phyloP scores from a whole-genome alignment of 441 rosid species.

The Croton setiger region DNA sequence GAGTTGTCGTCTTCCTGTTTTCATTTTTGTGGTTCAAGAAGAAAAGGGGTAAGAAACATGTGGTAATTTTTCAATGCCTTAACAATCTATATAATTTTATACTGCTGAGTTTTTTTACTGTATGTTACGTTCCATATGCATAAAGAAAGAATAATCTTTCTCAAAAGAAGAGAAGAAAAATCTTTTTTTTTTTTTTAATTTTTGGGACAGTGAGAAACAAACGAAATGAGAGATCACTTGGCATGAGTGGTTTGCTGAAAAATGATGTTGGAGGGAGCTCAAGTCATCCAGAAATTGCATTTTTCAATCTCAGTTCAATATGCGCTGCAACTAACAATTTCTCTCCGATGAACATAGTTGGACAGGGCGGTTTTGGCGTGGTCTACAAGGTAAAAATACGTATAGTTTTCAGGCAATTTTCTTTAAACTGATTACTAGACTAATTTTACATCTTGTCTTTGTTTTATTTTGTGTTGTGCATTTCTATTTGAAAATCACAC shows the following conservation, averaged over 20 bases:
- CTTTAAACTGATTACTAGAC: too few species aligned
- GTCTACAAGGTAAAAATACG: background rate
- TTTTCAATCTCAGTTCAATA: conserved; percentile 4
- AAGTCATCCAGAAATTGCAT: background rate
- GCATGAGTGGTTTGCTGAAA: background rate
- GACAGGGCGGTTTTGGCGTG: conserved; percentile 15
- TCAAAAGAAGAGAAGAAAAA: too few species aligned
- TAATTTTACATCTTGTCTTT: too few species aligned
- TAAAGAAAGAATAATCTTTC: too few species aligned
- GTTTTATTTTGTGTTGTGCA: too few species aligned
- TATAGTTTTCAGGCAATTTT: too few species aligned
- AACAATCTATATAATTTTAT: too few species aligned
- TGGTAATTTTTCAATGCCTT: too few species aligned
- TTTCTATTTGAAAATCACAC: too few species aligned
- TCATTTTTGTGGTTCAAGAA: conserved; percentile 5
- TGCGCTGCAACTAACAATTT: conserved; percentile 9
- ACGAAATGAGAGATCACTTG: background rate
- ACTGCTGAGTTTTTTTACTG: too few species aligned
- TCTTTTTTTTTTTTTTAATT: background rate
- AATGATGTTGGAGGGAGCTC: background rate
- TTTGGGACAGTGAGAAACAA: background rate
- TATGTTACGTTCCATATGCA: too few species aligned
- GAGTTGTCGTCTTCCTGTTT: background rate
- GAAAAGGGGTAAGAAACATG: conserved; percentile 5
- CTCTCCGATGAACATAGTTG: background rate